Base-by-base conservation (phyloP, 345 rosid species). In the Anastatica hierochuntica region DNA sequence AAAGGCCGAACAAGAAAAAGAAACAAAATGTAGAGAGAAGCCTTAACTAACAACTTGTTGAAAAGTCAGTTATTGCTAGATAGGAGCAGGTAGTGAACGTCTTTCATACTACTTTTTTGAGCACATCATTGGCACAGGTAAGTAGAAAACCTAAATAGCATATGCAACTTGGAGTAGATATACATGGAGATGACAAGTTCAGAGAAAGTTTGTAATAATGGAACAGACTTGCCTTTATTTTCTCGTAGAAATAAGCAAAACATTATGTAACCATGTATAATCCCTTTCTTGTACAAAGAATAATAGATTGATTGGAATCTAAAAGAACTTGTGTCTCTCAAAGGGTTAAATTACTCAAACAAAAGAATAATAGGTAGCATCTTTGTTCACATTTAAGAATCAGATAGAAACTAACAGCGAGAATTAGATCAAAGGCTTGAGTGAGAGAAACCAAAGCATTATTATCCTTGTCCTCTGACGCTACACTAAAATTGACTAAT, bases 71-170 rank as follows among this genome's bases (percentile, higher is more conserved):
- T 14, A 20, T 36, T 30, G 8, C 3, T 58, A 8, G 21, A 31
- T 43, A 31, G 37, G 17, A 41, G 10, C 34, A 13, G 18, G 2
- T 8, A 14, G n/a, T 36, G 13, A 14, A 27, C 16, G 0, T 55
- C 49, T 21, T 31, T 31, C 3, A 31, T 31, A 38, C 24, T 8
- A 43, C 15, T 46, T 29, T 16, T 14, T 26, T 12, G 19, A 20
- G 46, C 39, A 53, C 41, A 34, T 45, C 53, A 44, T 24, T 62
- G 59, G 13, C 46, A 53, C 10, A 62, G 38, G 53, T n/a, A 23
- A 62, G 2, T 16, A 15, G 43, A 46, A 21, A n/a, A n/a, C n/a
- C n/a, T n/a, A n/a, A n/a, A 35, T 34, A 35, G 26, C 36, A 34
- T 16, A 45, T 46, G 44, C 46, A 57, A 27, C 56, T 39, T 13